These are phyloP conservation scores for Phragmites australis DNA, from an alignment of 176 grass and related monocot species.

Conservation along the genomic window DNA sequence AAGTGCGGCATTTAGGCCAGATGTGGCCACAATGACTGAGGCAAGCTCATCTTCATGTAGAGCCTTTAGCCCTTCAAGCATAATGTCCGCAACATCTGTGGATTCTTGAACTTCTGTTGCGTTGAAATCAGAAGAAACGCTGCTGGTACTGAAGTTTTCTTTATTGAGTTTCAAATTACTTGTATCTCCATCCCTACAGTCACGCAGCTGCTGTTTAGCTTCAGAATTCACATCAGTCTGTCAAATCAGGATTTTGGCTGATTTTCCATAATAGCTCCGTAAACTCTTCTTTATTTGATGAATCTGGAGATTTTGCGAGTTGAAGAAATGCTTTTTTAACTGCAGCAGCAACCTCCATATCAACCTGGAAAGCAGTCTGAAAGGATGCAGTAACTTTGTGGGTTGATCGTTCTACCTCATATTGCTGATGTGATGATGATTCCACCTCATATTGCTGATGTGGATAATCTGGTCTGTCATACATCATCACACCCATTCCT, in stretches of 20 bases:
- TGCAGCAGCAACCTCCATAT: conserved; percentile 82
- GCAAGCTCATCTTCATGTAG: conserved; percentile 80
- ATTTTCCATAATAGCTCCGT: conserved; percentile 74
- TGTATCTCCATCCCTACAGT: conserved; percentile 18
- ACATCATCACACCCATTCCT: conserved; percentile 96
- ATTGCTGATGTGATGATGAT: conserved; percentile 49
- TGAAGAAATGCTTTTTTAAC: conserved; percentile 78
- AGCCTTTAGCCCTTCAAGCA: conserved; percentile 77
- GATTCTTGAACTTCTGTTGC: conserved; percentile 30
- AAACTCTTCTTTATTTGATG: conserved; percentile 68
- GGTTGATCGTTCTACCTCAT: conserved; percentile 61
- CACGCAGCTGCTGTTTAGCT: conserved; percentile 5
- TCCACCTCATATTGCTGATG: conserved; percentile 62
- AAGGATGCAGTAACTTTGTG: conserved; percentile 81
- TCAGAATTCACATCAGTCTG: conserved; percentile 47
- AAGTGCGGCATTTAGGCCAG: conserved; percentile 81
- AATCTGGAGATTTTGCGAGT: conserved; percentile 57
- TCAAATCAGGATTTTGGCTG: conserved; percentile 74
- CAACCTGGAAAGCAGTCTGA: conserved; percentile 90
- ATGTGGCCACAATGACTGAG: conserved; percentile 88
- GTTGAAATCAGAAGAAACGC: conserved; percentile 42
- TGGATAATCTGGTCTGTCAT: conserved; percentile 75
- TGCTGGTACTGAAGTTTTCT: conserved; percentile 24
- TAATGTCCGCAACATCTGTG: conserved; percentile 52
- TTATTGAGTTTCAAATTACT: conserved; percentile 25